Evolutionary conservation across 352 stramenopile species (phyloP).

Genomic region (Globisporangium ultimum): DNA sequence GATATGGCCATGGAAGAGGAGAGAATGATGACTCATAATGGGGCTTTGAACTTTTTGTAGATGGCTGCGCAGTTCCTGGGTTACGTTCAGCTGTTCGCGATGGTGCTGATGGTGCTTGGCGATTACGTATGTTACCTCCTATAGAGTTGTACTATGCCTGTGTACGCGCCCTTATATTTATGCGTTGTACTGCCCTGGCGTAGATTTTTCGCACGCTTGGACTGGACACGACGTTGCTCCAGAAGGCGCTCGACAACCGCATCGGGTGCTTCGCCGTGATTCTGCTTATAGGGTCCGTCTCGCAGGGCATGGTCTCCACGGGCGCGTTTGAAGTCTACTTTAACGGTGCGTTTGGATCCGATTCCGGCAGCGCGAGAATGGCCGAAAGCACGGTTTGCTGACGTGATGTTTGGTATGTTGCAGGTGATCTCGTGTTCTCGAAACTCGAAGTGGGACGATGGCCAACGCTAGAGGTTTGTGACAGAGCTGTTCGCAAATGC

Average conservation of each 20-base stretch:
- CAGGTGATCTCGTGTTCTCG: constrained; percentile 75
- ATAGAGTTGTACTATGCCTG: background rate
- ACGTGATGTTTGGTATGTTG: background rate
- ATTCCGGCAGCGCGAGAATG: no score
- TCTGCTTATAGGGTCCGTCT: constrained; percentile 55
- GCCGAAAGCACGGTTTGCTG: background rate
- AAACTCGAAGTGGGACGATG: constrained; percentile 63
- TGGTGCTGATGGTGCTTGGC: constrained; percentile 61
- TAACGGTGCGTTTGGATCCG: constrained; percentile 39
- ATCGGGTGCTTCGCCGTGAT: constrained; percentile 65
- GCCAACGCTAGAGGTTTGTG: constrained; percentile 58
- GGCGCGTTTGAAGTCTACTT: constrained; percentile 84
- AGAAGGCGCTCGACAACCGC: constrained; percentile 73
- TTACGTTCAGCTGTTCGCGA: constrained; percentile 44
- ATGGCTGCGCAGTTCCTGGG: constrained; percentile 38
- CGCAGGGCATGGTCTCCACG: constrained; percentile 59
- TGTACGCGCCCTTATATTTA: no score
- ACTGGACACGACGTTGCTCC: constrained; percentile 42
- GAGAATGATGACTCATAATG: background rate
- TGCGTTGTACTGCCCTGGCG: background rate
- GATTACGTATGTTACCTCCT: constrained; percentile 43
- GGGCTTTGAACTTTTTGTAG: constrained; percentile 10
- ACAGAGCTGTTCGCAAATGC: background rate
- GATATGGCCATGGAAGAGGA: background rate
- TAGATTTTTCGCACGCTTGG: constrained; percentile 52